phyloP scores from a whole-genome alignment of 1,284 basidiomycete species.

The Microbotryum scabiosae region DNA sequence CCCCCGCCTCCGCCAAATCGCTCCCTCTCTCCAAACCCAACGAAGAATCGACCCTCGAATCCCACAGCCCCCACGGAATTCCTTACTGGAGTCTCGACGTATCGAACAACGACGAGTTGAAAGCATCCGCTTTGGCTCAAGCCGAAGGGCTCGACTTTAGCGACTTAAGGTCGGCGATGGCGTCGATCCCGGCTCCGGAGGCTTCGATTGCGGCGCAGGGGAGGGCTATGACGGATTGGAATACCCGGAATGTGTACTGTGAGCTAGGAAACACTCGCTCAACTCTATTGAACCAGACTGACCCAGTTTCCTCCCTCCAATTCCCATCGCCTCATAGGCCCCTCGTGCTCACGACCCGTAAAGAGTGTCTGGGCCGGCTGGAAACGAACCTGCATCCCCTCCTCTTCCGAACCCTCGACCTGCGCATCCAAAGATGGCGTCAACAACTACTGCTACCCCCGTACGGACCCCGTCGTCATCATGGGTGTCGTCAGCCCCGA shows the following conservation, averaged over 20 bases:
- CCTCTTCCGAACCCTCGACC: constrained; percentile 1
- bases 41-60: constrained; percentile 41
- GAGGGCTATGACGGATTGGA: constrained; percentile 81
- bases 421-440: constrained; percentile 56
- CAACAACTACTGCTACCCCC: constrained; percentile 76
- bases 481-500: constrained; percentile 72
- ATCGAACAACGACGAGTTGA: constrained; percentile 49
- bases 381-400: constrained; percentile 75
- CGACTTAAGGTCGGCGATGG: constrained; percentile 43
- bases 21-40: constrained; percentile 43
- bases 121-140: constrained; percentile 39
- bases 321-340: constrained; percentile 47
- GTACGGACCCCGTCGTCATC: constrained; percentile 64
- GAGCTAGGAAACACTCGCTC: constrained; percentile 17
- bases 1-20: constrained; percentile 42
- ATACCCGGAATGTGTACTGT: constrained; percentile 63
- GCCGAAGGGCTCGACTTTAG: constrained; percentile 52
- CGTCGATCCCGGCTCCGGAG: constrained; percentile 48
- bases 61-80: constrained; percentile 58
- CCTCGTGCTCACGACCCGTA: constrained; percentile 70
- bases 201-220: constrained; percentile 67
- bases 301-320: constrained; percentile 3
- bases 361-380: constrained; percentile 92
- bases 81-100: constrained; percentile 75
- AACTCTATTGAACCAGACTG: background rate